Base-by-base conservation (phyloP, 768 basidiomycete genomes). In the Collybia nuda region DNA sequence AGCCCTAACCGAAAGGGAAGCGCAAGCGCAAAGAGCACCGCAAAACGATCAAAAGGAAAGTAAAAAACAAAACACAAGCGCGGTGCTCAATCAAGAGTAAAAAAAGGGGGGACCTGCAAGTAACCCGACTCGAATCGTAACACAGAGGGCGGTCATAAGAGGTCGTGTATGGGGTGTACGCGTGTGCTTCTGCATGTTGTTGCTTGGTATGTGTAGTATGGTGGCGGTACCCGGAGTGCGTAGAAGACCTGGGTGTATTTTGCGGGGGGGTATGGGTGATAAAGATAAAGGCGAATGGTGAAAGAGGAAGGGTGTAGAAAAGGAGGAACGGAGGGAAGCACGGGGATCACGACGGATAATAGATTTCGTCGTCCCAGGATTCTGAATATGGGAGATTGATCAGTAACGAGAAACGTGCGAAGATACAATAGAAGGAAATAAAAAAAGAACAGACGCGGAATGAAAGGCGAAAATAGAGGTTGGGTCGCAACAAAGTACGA, bases 311-410 rank as follows among this genome's bases (percentile, higher is more conserved):
- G 46, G 35, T 19, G 36, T 26, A 26, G 12, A n/a, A 17, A 8
- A 6, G 18, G 22, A 29, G 17, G 26, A 29, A 7, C 18, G 15
- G 5, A 21, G 14, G 47, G 29, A 17, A 21, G n/a, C n/a, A n/a
- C 14, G 6, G 8, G 21, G 32, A 44, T 29, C 47, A 72, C 60
- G 69, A 71, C 11, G 72, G 69, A 54, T 71, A 81, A 57, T 76
- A 79, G 12, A 62, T 52, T 29, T 79, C 74, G 35, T 77, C 74
- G 54, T 76, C 77, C 80, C 80, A 81, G 28, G 76, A 75, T 66
- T 70, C 74, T 76, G 61, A 7, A 29, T 35, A 19, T n/a, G 9
- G 15, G 39, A 15, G 17, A n/a, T 40, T 18, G 39, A 6, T 23
- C 18, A 21, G 15, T 17, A 15, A 29, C 8, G 18, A 5, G 5